phyloP scores from a whole-genome alignment of 257 asterid species.

The Ilex aquifolium region DNA sequence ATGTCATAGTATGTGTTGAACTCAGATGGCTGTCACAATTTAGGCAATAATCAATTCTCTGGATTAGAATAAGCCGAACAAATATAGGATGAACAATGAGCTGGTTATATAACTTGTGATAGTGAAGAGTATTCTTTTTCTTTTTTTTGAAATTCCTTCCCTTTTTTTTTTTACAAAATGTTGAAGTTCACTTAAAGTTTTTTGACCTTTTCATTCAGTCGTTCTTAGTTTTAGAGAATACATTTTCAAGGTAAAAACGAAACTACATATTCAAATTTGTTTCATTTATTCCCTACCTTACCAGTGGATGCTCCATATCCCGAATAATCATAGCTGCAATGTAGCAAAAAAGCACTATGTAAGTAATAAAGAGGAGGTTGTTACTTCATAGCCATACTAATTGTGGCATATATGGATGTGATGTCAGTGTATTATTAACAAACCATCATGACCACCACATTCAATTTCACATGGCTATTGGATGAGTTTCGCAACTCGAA shows the following conservation, averaged over 20 bases:
- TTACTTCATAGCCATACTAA: neutral
- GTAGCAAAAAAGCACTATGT: constrained; percentile 4
- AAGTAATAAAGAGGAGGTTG: neutral
- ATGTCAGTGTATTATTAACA: neutral
- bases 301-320: constrained; percentile 98
- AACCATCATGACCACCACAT: too few relatives aligned
- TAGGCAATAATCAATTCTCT: constrained; percentile 11
- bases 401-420: neutral
- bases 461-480: too few relatives aligned
- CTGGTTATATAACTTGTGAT: neutral
- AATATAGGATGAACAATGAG: neutral
- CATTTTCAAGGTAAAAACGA: too few relatives aligned
- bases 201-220: neutral
- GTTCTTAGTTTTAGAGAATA: too few relatives aligned
- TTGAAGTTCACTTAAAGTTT: too few relatives aligned
- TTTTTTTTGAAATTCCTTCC: constrained; percentile 1
- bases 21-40: constrained; percentile 78
- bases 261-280: neutral
- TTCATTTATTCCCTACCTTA: constrained; percentile 62
- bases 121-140: neutral
- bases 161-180: neutral
- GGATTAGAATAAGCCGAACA: neutral
- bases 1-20: constrained; percentile 87
- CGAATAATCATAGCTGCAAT: constrained; percentile 93
- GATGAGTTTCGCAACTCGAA: neutral